These are phyloP conservation scores for Agaricus sinodeliciosus DNA, from an alignment of 768 basidiomycete species.

Conservation along the genomic window DNA sequence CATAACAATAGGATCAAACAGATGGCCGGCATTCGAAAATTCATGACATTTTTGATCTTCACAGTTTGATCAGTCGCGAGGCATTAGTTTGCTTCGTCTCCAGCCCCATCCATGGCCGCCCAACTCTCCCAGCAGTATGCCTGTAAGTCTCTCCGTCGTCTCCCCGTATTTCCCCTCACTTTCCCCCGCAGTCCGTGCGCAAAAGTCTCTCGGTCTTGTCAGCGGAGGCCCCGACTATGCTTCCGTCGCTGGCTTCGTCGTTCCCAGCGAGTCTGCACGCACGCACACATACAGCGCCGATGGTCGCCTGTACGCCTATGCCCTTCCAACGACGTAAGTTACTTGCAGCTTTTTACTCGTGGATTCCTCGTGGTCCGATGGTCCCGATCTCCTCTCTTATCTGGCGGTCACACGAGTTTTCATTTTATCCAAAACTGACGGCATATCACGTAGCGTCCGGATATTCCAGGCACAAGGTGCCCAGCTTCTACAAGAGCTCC, in stretches of 20 bases:
- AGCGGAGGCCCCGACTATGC: conserved; percentile 74
- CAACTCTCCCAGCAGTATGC: conserved; percentile 79
- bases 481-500: conserved; percentile 68
- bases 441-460: conserved; percentile 46
- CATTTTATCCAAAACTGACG: conserved; percentile 5
- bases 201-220: conserved; percentile 87
- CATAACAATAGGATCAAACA: conserved; percentile 4
- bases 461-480: conserved; percentile 72
- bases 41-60: neutral
- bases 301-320: conserved; percentile 83
- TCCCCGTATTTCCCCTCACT: conserved; percentile 9
- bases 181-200: conserved; percentile 69
- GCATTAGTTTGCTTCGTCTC: conserved; percentile 79
- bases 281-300: conserved; percentile 80
- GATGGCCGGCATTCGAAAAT: neutral
- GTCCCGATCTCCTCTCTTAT: conserved; percentile 12
- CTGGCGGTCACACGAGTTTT: conserved; percentile 6
- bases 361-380: conserved; percentile 14
- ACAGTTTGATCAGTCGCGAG: conserved; percentile 31
- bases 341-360: conserved; percentile 14
- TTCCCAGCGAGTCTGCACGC: conserved; percentile 66
- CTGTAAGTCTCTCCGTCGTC: conserved; percentile 45
- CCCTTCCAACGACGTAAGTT: conserved; percentile 66
- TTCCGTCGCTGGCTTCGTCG: conserved; percentile 53
- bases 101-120: conserved; percentile 53